Percentiles rank a stretch among this genome's conserved stretches.
Evolutionary conservation across 2,329 filamentous ascomycete species (phyloP).

Genomic region (Kalmusia sp.): DNA sequence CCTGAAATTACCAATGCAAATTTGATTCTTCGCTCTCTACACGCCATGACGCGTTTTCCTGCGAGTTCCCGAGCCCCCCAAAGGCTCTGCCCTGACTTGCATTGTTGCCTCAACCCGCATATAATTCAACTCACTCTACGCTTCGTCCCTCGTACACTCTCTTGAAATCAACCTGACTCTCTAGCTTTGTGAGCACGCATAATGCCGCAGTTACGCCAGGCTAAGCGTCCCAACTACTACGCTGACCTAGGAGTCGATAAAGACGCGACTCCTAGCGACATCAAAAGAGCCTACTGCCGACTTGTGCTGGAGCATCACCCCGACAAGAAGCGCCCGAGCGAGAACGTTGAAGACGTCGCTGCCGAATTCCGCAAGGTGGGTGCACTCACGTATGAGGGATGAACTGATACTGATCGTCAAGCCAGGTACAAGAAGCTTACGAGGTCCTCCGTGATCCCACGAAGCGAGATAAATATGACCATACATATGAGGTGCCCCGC

Average conservation of each 20-base stretch:
- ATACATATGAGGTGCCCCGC: neutral
- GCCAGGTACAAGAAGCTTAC: neutral
- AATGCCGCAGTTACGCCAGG: neutral
- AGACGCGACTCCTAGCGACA: neutral
- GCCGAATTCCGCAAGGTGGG: conserved; percentile 6
- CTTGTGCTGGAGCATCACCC: neutral
- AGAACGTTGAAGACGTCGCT: neutral
- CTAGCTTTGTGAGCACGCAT: neutral
- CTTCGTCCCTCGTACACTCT: too few species aligned
- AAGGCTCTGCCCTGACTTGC: too few species aligned
- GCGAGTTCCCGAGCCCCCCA: too few species aligned
- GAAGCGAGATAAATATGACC: neutral
- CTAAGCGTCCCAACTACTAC: neutral
- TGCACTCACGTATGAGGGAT: neutral
- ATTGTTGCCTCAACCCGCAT: too few species aligned
- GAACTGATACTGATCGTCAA: neutral
- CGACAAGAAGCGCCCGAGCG: neutral
- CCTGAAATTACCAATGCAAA: too few species aligned
- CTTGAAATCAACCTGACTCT: too few species aligned
- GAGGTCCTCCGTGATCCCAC: neutral
- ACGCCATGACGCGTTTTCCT: too few species aligned
- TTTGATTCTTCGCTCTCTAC: too few species aligned
- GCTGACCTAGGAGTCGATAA: neutral
- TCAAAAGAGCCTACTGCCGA: neutral
- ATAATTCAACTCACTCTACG: too few species aligned